Conservation (phyloP, 176 grass and related monocot genomes). For the Cenchrus fungigraminus region DNA sequence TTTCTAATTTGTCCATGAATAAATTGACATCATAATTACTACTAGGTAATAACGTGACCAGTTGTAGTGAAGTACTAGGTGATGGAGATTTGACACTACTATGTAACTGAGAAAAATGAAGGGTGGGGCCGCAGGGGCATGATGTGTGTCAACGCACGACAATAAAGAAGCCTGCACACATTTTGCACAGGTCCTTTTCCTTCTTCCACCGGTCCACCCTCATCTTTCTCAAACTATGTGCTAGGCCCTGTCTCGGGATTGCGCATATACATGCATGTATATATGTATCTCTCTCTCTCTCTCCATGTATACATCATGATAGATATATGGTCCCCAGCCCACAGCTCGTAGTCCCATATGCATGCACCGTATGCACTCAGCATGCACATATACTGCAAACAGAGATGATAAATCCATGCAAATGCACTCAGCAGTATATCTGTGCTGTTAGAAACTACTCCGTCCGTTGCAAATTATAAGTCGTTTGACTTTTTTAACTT, state of each 20-base stretch:
- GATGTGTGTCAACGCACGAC: constrained; percentile 82
- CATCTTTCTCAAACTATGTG: constrained; percentile 65
- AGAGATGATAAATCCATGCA: constrained; percentile 28
- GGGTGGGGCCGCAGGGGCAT: constrained; percentile 38
- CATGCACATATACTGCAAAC: constrained; percentile 17
- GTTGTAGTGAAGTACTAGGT: neutral
- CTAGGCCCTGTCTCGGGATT: constrained; percentile 45
- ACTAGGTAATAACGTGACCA: neutral
- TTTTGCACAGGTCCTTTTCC: constrained; percentile 42
- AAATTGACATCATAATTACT: neutral
- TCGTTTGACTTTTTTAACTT: too few species aligned
- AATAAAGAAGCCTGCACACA: constrained; percentile 60
- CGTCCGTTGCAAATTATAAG: too few species aligned
- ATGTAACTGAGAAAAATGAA: neutral
- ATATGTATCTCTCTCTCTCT: neutral
- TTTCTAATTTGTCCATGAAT: neutral
- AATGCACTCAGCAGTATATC: neutral
- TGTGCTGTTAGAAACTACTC: neutral
- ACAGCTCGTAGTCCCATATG: constrained; percentile 23
- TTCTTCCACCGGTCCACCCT: constrained; percentile 30
- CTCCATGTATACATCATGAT: neutral
- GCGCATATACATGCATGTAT: neutral
- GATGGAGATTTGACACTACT: neutral
- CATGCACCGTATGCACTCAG: constrained; percentile 13
- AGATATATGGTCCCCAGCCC: constrained; percentile 26